phyloP scores from a whole-genome alignment of 805 yeast species.

The Sugiyamaella americana region DNA sequence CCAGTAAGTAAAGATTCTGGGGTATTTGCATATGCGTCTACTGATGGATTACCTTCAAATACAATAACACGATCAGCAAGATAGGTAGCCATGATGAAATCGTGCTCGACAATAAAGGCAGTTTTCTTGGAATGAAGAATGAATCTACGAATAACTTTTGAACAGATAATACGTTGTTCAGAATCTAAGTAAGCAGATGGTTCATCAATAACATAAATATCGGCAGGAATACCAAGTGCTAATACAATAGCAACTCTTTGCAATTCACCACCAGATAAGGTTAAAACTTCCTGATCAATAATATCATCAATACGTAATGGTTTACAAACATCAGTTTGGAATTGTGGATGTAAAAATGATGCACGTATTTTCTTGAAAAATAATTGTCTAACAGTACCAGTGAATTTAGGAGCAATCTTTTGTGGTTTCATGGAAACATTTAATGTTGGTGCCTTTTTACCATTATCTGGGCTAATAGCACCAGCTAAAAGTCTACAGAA shows the following conservation, averaged over 20 bases:
- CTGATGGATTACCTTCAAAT: constrained; percentile 91
- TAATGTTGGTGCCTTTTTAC: constrained; percentile 72
- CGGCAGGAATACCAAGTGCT: constrained; percentile 91
- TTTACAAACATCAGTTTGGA: constrained; percentile 96
- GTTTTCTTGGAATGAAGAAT: constrained; percentile 95
- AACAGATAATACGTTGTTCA: constrained; percentile 98
- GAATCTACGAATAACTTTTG: constrained; percentile 96
- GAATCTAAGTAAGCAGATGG: constrained; percentile 99
- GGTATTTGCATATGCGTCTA: constrained; percentile 72
- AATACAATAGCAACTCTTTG: constrained; percentile 98
- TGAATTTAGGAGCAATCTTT: constrained; percentile 97
- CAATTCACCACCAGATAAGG: constrained; percentile 98
- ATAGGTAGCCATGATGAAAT: constrained; percentile 99
- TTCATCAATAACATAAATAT: constrained; percentile 94
- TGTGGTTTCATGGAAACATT: constrained; percentile 98
- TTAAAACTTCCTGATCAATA: constrained; percentile 96
- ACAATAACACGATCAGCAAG: constrained; percentile 98
- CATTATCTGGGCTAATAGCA: constrained; percentile 79
- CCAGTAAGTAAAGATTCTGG: constrained; percentile 96
- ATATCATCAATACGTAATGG: constrained; percentile 91
- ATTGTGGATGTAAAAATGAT: constrained; percentile 90
- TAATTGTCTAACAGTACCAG: constrained; percentile 96
- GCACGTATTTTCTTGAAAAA: constrained; percentile 96
- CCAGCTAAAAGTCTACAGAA: constrained; percentile 95
- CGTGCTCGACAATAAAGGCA: constrained; percentile 99